These are phyloP conservation scores for Phytophthora syringae DNA, from an alignment of 352 stramenopile species.

Conservation along the genomic window DNA sequence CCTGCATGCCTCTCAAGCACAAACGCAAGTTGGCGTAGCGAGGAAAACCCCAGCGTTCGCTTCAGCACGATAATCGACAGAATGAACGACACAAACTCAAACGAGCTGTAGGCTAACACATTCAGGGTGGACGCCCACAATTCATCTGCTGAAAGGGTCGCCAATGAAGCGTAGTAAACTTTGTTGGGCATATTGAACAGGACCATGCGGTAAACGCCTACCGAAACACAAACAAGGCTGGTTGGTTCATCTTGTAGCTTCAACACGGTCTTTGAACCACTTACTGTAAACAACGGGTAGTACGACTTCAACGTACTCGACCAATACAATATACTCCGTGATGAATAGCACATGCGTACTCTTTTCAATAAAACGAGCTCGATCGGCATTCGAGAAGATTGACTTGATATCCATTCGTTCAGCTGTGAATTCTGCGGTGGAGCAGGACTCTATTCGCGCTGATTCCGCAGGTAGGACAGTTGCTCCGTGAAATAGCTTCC, in stretches of 20 bases:
- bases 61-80: constrained; percentile 7
- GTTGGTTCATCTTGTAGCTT: background rate
- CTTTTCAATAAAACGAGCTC: constrained; percentile 22
- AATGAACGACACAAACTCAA: constrained; percentile 19
- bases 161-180: constrained; percentile 15
- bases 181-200: constrained; percentile 23
- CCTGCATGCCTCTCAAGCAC: constrained; percentile 31
- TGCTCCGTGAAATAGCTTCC: background rate
- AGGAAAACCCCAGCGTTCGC: constrained; percentile 18
- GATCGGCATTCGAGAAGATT: constrained; percentile 5
- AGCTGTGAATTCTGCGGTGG: no score
- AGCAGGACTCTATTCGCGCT: no score
- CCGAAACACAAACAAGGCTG: background rate
- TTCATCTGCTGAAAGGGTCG: background rate
- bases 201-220: background rate
- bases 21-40: constrained; percentile 29
- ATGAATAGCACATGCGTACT: constrained; percentile 30
- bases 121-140: background rate
- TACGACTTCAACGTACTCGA: constrained; percentile 39
- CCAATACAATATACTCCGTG: constrained; percentile 41
- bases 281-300: constrained; percentile 37
- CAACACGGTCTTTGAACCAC: background rate
- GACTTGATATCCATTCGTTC: background rate
- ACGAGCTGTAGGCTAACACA: constrained; percentile 17
- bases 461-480: background rate